A percentile compares a stretch with the other conserved stretches of the same genome.
Evolutionary conservation across 305 asterid species (phyloP).

Genomic region (Fraxinus paxiana): DNA sequence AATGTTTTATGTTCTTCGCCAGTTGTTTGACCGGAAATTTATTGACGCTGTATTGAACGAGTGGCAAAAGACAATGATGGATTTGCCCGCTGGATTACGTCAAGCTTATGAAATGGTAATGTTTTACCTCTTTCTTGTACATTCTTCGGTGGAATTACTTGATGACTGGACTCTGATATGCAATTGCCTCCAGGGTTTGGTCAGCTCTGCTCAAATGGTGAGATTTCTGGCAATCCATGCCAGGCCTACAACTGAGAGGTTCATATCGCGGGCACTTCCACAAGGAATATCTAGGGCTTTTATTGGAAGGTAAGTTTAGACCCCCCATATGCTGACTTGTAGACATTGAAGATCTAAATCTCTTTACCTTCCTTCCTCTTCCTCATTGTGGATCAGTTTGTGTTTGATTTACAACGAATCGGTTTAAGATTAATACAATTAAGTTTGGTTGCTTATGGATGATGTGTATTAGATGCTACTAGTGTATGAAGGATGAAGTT

Average conservation of each 20-base stretch:
- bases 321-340: neutral
- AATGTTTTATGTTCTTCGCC: conserved; percentile 27
- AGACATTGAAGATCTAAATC: conserved; percentile 5
- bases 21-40: conserved; percentile 90
- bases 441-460: neutral
- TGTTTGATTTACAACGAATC: neutral
- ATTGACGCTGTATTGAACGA: conserved; percentile 90
- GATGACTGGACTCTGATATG: conserved; percentile 27
- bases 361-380: neutral
- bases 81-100: conserved; percentile 93
- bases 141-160: conserved; percentile 12
- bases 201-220: conserved; percentile 95
- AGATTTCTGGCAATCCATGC: conserved; percentile 80
- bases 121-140: conserved; percentile 4
- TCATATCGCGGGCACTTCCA: conserved; percentile 81
- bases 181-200: conserved; percentile 66
- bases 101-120: conserved; percentile 97
- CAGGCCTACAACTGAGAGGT: conserved; percentile 77
- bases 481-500: conserved; percentile 10
- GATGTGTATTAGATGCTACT: neutral
- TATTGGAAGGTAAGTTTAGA: conserved; percentile 66
- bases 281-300: conserved; percentile 82
- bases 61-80: conserved; percentile 98
- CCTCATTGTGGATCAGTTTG: neutral
- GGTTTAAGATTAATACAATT: neutral